Percentiles rank a stretch among this genome's conserved stretches.
phyloP scores from a whole-genome alignment of 2,329 filamentous ascomycete genomes.

The Ambrosiella xylebori region DNA sequence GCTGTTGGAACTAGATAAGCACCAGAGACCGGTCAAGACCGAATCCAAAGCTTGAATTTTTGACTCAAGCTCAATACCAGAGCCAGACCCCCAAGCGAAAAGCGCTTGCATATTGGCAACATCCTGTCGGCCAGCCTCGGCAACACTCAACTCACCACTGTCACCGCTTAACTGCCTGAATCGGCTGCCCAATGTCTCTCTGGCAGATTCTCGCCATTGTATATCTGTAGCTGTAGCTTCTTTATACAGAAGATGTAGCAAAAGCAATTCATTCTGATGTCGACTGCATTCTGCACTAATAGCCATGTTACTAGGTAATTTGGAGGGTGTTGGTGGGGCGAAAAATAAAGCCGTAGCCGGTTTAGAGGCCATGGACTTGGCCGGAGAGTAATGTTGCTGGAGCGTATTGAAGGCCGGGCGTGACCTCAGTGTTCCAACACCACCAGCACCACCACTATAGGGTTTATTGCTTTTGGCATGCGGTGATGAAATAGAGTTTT shows the following conservation, averaged over 20 bases:
- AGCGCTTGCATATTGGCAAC: conserved; percentile 34
- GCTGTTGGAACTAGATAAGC: conserved; percentile 36
- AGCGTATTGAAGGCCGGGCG: conserved; percentile 43
- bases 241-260: conserved; percentile 46
- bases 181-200: conserved; percentile 26
- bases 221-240: conserved; percentile 27
- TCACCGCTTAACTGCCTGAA: conserved; percentile 25
- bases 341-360: conserved; percentile 40
- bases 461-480: background rate
- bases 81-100: conserved; percentile 27
- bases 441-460: conserved; percentile 11
- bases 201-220: conserved; percentile 41
- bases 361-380: conserved; percentile 41
- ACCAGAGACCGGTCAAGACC: conserved; percentile 39
- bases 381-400: conserved; percentile 51
- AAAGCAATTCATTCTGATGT: conserved; percentile 47
- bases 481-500: background rate
- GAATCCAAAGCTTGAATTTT: conserved; percentile 40
- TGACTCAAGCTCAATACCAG: conserved; percentile 30
- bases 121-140: conserved; percentile 30
- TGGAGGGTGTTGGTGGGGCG: conserved; percentile 42
- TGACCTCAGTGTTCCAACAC: conserved; percentile 20
- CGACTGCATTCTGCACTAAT: conserved; percentile 39
- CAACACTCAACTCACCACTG: conserved; percentile 20
- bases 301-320: conserved; percentile 42